Base-by-base conservation (phyloP, 169 alveolate genomes). In the Plasmodium relictum region DNA sequence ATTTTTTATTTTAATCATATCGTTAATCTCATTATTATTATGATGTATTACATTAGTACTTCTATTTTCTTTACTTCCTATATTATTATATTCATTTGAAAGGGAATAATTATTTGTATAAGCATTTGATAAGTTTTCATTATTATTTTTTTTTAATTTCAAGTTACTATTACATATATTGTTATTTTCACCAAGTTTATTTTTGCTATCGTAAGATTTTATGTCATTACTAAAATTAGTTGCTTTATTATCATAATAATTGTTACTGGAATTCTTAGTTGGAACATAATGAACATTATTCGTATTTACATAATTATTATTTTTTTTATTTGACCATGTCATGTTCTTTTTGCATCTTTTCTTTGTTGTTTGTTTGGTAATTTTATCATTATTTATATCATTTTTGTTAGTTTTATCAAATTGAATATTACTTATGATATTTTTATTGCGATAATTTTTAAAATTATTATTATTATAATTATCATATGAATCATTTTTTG, bases 261-360 rank as follows among this genome's bases (percentile, higher is more conserved):
- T 78, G 18, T 65, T 78, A 39, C 65, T 63, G 10, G 3, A 37
- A 63, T 56, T 56, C 42, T 63, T 78, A 22, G 37, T 16, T 42
- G 76, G 69, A 3, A 20, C 73, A 78, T 63, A 78, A 63, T 66
- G 89, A 5, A 26, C 70, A 12, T 24, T 78, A 70, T 65, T 66
- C 41, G 12, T 74, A 26, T 58, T n/a, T 22, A 24, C 73, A 78
- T 63, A 78, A 58, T 63, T 78, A 16, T 48, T 70, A 48, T 65
- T 42, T 78, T 56, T 78, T 78, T 56, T 78, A 22, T 76, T 26
- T 78, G 89, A 78, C 89, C 89, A 65, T n/a, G 74, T 44, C 74
- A 78, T 63, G 18, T 48, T 78, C 24, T 78, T 78, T 65, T 78
- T 78, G 22, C 45, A 50, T 24, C 42, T 78, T 74, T 41, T 44